A percentile compares a stretch with the other conserved stretches of the same genome.
phyloP scores from a whole-genome alignment of 352 stramenopile species.

The Elongisporangium prolatum region DNA sequence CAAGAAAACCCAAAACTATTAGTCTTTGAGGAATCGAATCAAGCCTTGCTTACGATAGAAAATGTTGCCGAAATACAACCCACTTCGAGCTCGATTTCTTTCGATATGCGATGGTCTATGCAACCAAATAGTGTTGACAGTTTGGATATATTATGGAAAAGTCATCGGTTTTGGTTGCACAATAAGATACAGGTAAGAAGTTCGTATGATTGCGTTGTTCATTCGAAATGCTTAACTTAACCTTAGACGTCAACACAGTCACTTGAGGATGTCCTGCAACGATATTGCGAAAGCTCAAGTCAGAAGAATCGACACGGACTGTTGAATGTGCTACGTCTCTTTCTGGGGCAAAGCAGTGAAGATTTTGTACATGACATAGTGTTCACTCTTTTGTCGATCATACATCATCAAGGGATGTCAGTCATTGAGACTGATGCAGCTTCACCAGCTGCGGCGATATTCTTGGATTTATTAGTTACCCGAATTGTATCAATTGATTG shows the following conservation, averaged over 20 bases:
- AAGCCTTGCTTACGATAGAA: not conserved
- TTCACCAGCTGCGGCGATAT: not conserved
- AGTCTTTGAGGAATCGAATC: not conserved
- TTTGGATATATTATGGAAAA: not conserved
- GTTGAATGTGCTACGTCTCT: not conserved
- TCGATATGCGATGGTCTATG: not conserved
- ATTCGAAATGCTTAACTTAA: not conserved
- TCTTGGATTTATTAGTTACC: not conserved
- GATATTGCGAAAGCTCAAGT: not conserved
- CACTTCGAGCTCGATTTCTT: not conserved
- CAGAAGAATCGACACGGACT: not conserved
- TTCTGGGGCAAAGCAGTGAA: not conserved
- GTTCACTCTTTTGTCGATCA: constrained; percentile 29
- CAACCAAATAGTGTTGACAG: not conserved
- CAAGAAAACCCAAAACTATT: not conserved
- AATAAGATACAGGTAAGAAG: not conserved
- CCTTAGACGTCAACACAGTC: not conserved
- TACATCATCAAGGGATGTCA: constrained; percentile 20
- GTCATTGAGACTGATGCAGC: not conserved
- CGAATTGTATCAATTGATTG: not conserved
- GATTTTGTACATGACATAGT: constrained; percentile 9
- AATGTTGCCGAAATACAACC: not conserved
- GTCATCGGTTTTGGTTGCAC: not conserved
- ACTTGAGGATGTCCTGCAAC: not conserved
- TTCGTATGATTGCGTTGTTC: too few species aligned